Evolutionary conservation across 106 monocot species (phyloP), one percentile per base, ranked within the genome.

Genomic region (Vanilla planifolia): DNA sequence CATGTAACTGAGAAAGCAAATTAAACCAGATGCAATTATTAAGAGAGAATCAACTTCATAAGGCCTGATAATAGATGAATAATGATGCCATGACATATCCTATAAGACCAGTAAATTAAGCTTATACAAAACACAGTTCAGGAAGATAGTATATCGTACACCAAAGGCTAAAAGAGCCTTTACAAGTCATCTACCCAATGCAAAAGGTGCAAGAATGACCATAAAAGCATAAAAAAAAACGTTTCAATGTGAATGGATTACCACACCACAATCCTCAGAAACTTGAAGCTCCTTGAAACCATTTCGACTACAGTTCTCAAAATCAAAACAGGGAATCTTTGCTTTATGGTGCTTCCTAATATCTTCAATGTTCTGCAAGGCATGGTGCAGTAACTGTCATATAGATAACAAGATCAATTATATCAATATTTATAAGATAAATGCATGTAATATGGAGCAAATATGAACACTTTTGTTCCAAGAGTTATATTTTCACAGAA

Each of bases 221-320:
- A 55, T 13, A 47, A 53, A 65, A 16, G 5, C 34, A 50, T 19
- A 28, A 19, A 51, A 65, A 9, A 24, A 67, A 13, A n/a, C n/a
- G n/a, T n/a, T 33, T 48, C 33, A 52, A 59, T 13, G 11, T 29
- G 50, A 43, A 69, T 60, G 39, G 2, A 72, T 82, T 94, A 95
- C 94, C 85, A 95, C 89, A 43, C 89, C 94, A 83, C 86, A 89
- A 32, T 95, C 94, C 71, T 95, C 94, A 40, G 94, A 95, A 68
- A 95, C 80, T 72, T 81, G 77, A 73, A 95, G 75, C 19, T 95
- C 94, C 66, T 81, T 83, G 50, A 95, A 95, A 65, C 86, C 89
- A 64, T 73, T 76, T 43, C 94, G 80, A 43, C 68, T 81, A 65
- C 75, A 89, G 33, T 78, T 89, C 75, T 95, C 94, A 76, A 95